A percentile compares a stretch with the other conserved stretches of the same genome.
phyloP scores from a whole-genome alignment of 257 asterid species.

The Catharanthus roseus region DNA sequence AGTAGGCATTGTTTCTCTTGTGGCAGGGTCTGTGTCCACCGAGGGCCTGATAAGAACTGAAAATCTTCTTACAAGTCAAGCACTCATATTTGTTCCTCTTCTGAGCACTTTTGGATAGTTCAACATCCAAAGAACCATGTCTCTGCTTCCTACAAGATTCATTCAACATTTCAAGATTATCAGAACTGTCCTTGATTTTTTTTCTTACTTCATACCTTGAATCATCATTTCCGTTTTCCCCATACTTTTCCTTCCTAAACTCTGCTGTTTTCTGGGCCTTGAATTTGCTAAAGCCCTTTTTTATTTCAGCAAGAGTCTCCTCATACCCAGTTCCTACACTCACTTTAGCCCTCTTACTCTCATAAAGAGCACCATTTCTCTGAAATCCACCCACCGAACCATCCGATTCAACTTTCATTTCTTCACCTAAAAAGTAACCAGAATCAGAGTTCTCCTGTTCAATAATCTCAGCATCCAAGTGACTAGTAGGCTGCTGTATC shows the following conservation, averaged over 20 bases:
- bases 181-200: constrained; percentile 30
- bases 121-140: constrained; percentile 27
- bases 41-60: constrained; percentile 83
- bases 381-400: constrained; percentile 47
- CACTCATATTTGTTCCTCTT: constrained; percentile 77
- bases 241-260: constrained; percentile 12
- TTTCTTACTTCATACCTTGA: constrained; percentile 35
- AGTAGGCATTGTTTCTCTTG: constrained; percentile 35
- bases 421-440: constrained; percentile 78
- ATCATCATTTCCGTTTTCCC: constrained; percentile 27
- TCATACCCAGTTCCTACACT: constrained; percentile 25
- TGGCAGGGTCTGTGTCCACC: constrained; percentile 98
- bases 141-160: constrained; percentile 28
- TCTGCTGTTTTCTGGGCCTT: constrained; percentile 23
- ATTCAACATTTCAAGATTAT: constrained; percentile 27
- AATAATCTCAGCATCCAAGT: constrained; percentile 31
- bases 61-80: constrained; percentile 73
- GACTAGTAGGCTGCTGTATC: constrained; percentile 28
- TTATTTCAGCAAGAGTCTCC: constrained; percentile 27
- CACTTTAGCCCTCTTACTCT: constrained; percentile 21
- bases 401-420: constrained; percentile 63
- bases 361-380: constrained; percentile 19
- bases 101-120: constrained; percentile 21
- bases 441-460: constrained; percentile 68
- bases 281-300: constrained; percentile 26